Evolutionary conservation across 352 stramenopile species (phyloP).

Genomic region (Globisporangium carolinianum): DNA sequence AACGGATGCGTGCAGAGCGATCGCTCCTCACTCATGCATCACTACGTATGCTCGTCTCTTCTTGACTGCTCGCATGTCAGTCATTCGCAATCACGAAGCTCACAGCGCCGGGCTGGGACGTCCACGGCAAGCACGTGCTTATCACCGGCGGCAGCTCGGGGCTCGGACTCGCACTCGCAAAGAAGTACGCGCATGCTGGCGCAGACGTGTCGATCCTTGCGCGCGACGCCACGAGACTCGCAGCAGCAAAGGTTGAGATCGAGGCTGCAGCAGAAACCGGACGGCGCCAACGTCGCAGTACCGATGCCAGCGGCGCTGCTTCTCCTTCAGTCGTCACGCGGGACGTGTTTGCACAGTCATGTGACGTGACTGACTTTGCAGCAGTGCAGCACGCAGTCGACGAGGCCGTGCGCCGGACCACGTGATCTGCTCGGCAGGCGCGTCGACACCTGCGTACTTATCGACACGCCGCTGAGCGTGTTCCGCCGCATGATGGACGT

Average conservation of each 20-base stretch:
- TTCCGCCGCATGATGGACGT: conserved; percentile 79
- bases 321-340: background rate
- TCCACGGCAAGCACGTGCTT: conserved; percentile 76
- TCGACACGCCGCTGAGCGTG: conserved; percentile 61
- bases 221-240: conserved; percentile 46
- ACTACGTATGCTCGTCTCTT: no score
- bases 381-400: conserved; percentile 55
- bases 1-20: no score
- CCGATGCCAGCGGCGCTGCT: background rate
- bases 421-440: conserved; percentile 61
- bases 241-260: conserved; percentile 60
- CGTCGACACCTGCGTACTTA: conserved; percentile 51
- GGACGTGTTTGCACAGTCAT: conserved; percentile 62
- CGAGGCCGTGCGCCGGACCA: conserved; percentile 65
- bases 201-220: conserved; percentile 71
- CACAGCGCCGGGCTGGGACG: conserved; percentile 49
- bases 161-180: conserved; percentile 58
- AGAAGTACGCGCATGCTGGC: conserved; percentile 53
- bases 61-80: no score
- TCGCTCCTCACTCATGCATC: no score
- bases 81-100: conserved; percentile 1
- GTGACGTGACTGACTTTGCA: conserved; percentile 59
- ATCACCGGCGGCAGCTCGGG: conserved; percentile 47
- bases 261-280: conserved; percentile 20
- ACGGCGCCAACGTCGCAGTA: conserved; percentile 3